phyloP scores from a whole-genome alignment of 164 flowering plant genomes.

The Pachysandra terminalis region DNA sequence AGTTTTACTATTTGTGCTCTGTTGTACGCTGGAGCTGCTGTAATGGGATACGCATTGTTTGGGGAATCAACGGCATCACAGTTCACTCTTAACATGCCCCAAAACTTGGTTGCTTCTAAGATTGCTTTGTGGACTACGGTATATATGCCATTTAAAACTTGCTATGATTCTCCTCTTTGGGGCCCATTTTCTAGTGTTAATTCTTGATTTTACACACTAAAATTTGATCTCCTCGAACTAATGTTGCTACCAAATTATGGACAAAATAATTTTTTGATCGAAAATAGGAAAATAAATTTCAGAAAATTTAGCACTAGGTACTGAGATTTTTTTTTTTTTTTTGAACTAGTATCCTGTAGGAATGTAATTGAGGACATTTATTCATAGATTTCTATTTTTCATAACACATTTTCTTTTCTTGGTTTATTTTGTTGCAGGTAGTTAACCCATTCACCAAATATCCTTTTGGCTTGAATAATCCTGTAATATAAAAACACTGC shows the following conservation, averaged over 20 bases:
- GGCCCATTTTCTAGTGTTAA: not conserved
- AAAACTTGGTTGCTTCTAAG: slow-evolving; percentile 73
- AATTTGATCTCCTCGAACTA: not conserved
- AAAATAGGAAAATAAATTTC: too few relatives aligned
- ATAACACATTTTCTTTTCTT: not conserved
- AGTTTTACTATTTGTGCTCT: slow-evolving; percentile 71
- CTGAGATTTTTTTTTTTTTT: too few relatives aligned
- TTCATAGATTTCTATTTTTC: too few relatives aligned
- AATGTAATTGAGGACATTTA: not conserved
- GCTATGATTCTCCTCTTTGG: not conserved
- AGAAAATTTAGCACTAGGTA: too few relatives aligned
- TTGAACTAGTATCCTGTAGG: not conserved
- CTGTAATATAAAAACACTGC: not conserved
- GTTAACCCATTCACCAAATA: slow-evolving; percentile 98
- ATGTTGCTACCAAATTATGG: too few relatives aligned
- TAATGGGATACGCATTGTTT: slow-evolving; percentile 82
- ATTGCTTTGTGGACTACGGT: slow-evolving; percentile 99
- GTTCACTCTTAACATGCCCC: slow-evolving; percentile 91
- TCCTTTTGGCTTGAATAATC: slow-evolving; percentile 45
- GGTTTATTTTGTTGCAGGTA: slow-evolving; percentile 57
- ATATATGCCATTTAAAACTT: slow-evolving; percentile 11
- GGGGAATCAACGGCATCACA: slow-evolving; percentile 81
- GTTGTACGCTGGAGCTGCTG: slow-evolving; percentile 83
- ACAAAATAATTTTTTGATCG: too few relatives aligned
- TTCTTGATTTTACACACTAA: too few relatives aligned